Evolutionary conservation across 78 protist genomes (phyloP).

Genomic region (Pigoraptor vietnamica): DNA sequence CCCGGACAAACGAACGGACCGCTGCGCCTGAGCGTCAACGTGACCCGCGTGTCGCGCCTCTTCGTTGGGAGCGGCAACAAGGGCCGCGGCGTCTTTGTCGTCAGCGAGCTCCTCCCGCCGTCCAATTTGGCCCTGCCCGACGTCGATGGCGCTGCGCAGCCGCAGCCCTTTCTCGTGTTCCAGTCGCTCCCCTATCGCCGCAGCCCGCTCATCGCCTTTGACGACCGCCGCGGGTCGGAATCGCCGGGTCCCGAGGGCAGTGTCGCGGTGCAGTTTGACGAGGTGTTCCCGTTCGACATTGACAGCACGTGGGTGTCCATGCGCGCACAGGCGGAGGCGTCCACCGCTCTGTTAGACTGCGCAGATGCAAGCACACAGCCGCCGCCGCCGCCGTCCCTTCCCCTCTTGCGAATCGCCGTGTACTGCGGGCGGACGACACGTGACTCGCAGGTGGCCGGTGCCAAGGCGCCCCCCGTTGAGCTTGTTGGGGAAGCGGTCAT

Average conservation of each 20-base stretch:
- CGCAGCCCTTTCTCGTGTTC: neutral
- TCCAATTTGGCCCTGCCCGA: neutral
- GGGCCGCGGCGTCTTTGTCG: neutral
- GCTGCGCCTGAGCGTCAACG: neutral
- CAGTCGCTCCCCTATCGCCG: neutral
- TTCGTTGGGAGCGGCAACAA: neutral
- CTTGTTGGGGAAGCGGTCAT: neutral
- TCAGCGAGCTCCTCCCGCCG: neutral
- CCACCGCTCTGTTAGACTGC: too few species aligned
- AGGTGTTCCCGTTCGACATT: neutral
- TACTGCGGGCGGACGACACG: neutral
- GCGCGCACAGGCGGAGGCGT: neutral
- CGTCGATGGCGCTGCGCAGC: neutral
- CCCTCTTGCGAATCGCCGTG: neutral
- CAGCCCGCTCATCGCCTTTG: neutral
- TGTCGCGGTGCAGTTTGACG: neutral
- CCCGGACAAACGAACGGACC: neutral
- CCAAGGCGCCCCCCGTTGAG: neutral
- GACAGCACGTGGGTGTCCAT: neutral
- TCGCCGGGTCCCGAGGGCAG: neutral
- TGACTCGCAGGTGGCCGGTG: neutral
- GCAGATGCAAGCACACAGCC: too few species aligned
- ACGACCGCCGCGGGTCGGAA: neutral
- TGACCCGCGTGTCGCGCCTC: neutral
- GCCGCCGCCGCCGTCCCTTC: too few species aligned